A percentile compares a stretch with the other conserved stretches of the same genome.
These are phyloP conservation scores for Cryptococcus jaspeensis DNA, from an alignment of 1,284 basidiomycete genomes.

Conservation along the genomic window DNA sequence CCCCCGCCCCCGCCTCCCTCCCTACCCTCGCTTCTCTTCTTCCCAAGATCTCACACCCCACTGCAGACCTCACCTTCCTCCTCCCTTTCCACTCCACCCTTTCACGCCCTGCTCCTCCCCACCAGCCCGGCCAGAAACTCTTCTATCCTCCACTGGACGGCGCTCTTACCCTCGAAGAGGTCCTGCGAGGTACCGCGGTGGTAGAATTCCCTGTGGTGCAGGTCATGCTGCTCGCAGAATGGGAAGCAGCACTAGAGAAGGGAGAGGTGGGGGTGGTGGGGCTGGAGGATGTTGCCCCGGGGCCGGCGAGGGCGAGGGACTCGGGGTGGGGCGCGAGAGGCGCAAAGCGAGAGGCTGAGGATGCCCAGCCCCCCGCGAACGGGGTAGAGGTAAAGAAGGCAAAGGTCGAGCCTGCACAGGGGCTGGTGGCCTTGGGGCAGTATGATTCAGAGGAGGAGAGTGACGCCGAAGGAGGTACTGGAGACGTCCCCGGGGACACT, in stretches of 20 bases:
- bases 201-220: constrained; percentile 79
- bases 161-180: constrained; percentile 53
- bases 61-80: constrained; percentile 15
- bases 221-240: constrained; percentile 63
- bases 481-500: constrained; percentile 7
- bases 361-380: constrained; percentile 44
- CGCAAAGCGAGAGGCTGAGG: constrained; percentile 3
- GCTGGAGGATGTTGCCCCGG: constrained; percentile 26
- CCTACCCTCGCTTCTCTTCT: constrained; percentile 26
- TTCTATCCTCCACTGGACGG: constrained; percentile 63
- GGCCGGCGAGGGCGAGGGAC: constrained; percentile 59
- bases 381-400: constrained; percentile 53
- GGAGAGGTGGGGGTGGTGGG: constrained; percentile 46
- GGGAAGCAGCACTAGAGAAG: constrained; percentile 56
- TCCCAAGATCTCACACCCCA: constrained; percentile 3
- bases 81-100: constrained; percentile 31
- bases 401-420: constrained; percentile 46
- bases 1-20: constrained; percentile 2
- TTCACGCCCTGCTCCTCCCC: constrained; percentile 16
- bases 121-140: constrained; percentile 18
- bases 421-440: constrained; percentile 18
- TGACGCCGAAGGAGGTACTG: constrained; percentile 13
- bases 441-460: constrained; percentile 38
- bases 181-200: constrained; percentile 64
- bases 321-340: constrained; percentile 49